These are phyloP conservation scores for Eutypella sp. DNA, from an alignment of 2,329 filamentous ascomycete genomes.

Conservation along the genomic window DNA sequence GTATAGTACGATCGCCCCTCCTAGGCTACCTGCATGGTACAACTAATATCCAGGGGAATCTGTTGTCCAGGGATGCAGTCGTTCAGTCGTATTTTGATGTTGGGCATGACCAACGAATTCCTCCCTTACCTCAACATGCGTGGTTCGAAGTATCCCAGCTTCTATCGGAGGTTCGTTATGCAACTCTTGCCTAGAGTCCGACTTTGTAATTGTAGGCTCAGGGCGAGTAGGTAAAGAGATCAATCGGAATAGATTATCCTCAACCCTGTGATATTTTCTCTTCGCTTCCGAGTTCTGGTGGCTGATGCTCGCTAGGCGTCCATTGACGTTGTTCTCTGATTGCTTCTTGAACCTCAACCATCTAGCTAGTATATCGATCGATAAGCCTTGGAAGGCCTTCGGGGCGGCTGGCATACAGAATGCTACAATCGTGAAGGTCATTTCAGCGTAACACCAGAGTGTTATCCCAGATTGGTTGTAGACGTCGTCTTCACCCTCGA, in stretches of 20 bases:
- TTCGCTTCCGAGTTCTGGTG: not conserved
- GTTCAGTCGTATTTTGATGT: not conserved
- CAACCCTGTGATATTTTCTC: not conserved
- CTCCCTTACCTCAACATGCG: not conserved
- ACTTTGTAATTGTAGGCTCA: not conserved
- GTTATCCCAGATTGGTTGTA: slow-evolving; percentile 6
- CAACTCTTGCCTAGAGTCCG: not conserved
- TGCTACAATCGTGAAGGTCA: slow-evolving; percentile 5
- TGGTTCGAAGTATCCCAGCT: not conserved
- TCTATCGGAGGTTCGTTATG: not conserved
- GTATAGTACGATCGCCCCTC: too few relatives aligned
- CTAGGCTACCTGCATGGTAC: slow-evolving; percentile 13
- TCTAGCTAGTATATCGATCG: not conserved
- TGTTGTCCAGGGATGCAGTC: not conserved
- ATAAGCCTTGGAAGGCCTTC: slow-evolving; percentile 2
- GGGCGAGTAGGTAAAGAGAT: not conserved
- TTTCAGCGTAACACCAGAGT: slow-evolving; percentile 8
- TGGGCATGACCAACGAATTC: not conserved
- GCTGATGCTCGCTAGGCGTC: not conserved
- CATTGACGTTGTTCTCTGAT: not conserved
- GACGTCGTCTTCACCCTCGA: slow-evolving; percentile 5
- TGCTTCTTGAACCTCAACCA: not conserved
- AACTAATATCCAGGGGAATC: too few relatives aligned
- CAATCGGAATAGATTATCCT: not conserved
- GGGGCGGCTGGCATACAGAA: slow-evolving; percentile 8